phyloP scores from a whole-genome alignment of 148 eudicot species.

The Camellia lanceoleosa region DNA sequence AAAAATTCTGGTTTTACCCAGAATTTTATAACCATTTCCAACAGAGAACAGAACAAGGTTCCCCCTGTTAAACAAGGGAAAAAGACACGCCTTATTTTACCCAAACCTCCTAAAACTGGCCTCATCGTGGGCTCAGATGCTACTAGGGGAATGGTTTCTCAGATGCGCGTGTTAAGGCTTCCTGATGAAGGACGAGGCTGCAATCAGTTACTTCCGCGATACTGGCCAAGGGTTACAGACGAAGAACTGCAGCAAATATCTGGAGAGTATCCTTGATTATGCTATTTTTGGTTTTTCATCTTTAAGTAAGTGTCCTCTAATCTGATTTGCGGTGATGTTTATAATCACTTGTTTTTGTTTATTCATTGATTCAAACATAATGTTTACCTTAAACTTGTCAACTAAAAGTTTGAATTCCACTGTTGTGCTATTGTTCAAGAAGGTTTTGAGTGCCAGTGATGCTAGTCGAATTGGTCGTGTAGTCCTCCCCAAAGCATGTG shows the following conservation, averaged over 20 bases:
- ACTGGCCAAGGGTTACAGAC: constrained; percentile 97
- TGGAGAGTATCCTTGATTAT: constrained; percentile 84
- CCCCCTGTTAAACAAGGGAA: constrained; percentile 53
- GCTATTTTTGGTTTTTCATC: neutral
- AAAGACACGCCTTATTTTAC: constrained; percentile 57
- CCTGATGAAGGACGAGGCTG: constrained; percentile 87
- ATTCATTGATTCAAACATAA: constrained; percentile 14
- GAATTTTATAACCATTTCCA: too few relatives aligned
- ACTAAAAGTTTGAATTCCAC: constrained; percentile 73
- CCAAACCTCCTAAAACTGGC: constrained; percentile 56
- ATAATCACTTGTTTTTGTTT: neutral
- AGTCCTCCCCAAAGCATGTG: constrained; percentile 98
- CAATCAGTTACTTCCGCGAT: constrained; percentile 85
- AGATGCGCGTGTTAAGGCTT: constrained; percentile 73
- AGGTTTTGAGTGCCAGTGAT: constrained; percentile 96
- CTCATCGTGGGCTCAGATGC: constrained; percentile 36
- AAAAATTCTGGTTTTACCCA: too few relatives aligned
- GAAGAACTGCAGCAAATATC: constrained; percentile 87
- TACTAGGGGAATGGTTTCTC: constrained; percentile 48
- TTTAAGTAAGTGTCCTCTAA: neutral
- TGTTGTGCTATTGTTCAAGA: constrained; percentile 85
- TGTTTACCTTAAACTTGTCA: constrained; percentile 43
- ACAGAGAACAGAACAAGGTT: constrained; percentile 43
- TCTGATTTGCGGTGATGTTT: neutral
- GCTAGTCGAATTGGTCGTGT: constrained; percentile 97